Base-by-base conservation (phyloP, 2,329 filamentous ascomycete species). In the Colletotrichum destructivum region DNA sequence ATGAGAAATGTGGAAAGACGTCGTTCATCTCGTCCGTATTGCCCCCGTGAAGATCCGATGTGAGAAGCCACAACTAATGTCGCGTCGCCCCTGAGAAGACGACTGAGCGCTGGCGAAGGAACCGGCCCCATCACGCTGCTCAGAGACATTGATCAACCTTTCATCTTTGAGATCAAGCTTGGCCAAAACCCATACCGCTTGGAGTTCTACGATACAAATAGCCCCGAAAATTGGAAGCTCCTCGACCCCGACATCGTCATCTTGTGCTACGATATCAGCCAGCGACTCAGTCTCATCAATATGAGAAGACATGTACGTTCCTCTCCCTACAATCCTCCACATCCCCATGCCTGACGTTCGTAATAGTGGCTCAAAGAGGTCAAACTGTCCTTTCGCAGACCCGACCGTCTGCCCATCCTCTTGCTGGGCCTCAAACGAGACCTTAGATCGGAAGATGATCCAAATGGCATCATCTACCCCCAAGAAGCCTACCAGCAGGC, bases 351-450 rank as follows among this genome's bases (percentile, higher is more conserved):
- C 63, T 69, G 47, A 67, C 56, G 44, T n/a, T 40, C 23, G n/a
- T 26, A 21, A 47, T 72, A 91, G 89, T 91, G 89, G 89, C 83
- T 87, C 72, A 86, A 88, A 71, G 84, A 90, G 75, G 83, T 87
- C 62, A 86, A 87, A 71, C 81, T 78, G 63, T 78, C 82, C 9
- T 90, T 90, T 74, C 77, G 79, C 40, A 79, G 82, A 31, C 82
- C 82, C 71, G 86, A 88, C 74, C 79, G 77, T 38, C 78, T 90
- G 42, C 89, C 90, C 2, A 73, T 91, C 35, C 81, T 91, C 21
- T 82, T 91, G 16, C 79, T 91, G 4, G 90, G 89, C 13, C 81
- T 92, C 71, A 91, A 91, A 80, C 83, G 90, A 71, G 90, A 92
- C 75, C 79, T 91, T 64, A 82, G 88, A 67, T 88, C 86, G 2